Conservation (phyloP, 179 eudicot genomes). For the Carnegiea gigantea region DNA sequence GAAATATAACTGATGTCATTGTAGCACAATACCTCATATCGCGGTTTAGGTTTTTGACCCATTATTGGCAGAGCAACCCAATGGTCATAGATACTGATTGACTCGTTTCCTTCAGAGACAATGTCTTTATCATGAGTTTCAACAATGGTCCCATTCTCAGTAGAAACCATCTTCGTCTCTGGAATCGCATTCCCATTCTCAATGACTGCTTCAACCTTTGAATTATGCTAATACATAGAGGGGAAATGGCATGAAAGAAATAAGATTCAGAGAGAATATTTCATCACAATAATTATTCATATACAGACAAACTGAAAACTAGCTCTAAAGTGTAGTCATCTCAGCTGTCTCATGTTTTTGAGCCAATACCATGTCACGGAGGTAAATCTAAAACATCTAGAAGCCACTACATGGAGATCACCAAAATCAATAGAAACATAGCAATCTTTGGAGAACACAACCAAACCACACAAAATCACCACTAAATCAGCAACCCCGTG, state of each 20-base stretch:
- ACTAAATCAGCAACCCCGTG: neutral
- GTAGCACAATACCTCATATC: conserved; percentile 75
- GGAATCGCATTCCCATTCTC: conserved; percentile 62
- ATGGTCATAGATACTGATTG: conserved; percentile 81
- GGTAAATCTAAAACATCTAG: neutral
- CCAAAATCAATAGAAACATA: neutral
- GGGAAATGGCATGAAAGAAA: conserved; percentile 2
- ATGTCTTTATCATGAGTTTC: conserved; percentile 89
- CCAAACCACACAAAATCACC: neutral
- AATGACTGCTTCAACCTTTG: conserved; percentile 47
- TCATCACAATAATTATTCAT: neutral
- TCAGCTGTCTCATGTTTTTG: conserved; percentile 10
- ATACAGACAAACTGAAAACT: neutral
- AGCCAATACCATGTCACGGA: neutral
- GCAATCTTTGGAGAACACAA: neutral
- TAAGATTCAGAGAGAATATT: neutral
- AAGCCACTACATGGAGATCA: neutral
- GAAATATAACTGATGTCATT: neutral
- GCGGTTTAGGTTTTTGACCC: conserved; percentile 80
- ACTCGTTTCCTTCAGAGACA: conserved; percentile 66
- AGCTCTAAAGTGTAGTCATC: neutral
- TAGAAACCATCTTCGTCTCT: conserved; percentile 60
- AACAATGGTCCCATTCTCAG: conserved; percentile 56
- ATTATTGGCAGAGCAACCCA: conserved; percentile 77
- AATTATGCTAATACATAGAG: conserved; percentile 45